Evolutionary conservation across 2,329 filamentous ascomycete species (phyloP).

Genomic region (Nigrospora osmanthi): DNA sequence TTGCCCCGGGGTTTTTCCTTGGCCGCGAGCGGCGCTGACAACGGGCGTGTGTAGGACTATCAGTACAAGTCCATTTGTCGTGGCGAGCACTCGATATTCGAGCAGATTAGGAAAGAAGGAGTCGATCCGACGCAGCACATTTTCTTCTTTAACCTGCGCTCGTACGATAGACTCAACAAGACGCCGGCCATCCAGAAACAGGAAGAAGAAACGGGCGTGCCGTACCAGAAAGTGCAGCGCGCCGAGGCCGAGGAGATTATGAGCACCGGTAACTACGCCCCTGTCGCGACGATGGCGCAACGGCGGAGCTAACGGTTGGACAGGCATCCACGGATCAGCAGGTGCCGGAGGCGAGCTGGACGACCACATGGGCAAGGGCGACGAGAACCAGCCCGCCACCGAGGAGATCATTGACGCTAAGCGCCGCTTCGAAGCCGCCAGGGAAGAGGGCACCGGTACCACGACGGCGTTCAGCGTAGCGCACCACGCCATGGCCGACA

Average conservation of each 20-base stretch:
- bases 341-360: constrained; percentile 38
- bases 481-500: constrained; percentile 72
- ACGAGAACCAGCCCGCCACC: constrained; percentile 25
- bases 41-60: constrained; percentile 51
- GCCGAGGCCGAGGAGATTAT: constrained; percentile 87
- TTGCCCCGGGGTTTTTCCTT: background rate
- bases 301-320: too few species aligned
- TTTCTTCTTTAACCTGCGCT: constrained; percentile 89
- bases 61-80: constrained; percentile 95
- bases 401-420: constrained; percentile 38
- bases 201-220: constrained; percentile 74
- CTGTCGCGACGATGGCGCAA: too few species aligned
- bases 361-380: constrained; percentile 36
- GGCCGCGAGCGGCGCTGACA: background rate
- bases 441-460: constrained; percentile 24
- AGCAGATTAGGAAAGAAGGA: constrained; percentile 63
- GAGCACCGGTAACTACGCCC: constrained; percentile 41
- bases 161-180: constrained; percentile 86
- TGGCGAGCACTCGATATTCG: constrained; percentile 86
- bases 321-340: constrained; percentile 47
- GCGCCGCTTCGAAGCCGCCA: constrained; percentile 42
- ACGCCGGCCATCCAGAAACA: constrained; percentile 65
- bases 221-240: constrained; percentile 78
- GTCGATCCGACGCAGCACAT: constrained; percentile 75
- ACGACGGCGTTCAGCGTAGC: constrained; percentile 50